Base-by-base conservation (phyloP, 208 protist genomes). In the Acanthamoeba culbertsoni region DNA sequence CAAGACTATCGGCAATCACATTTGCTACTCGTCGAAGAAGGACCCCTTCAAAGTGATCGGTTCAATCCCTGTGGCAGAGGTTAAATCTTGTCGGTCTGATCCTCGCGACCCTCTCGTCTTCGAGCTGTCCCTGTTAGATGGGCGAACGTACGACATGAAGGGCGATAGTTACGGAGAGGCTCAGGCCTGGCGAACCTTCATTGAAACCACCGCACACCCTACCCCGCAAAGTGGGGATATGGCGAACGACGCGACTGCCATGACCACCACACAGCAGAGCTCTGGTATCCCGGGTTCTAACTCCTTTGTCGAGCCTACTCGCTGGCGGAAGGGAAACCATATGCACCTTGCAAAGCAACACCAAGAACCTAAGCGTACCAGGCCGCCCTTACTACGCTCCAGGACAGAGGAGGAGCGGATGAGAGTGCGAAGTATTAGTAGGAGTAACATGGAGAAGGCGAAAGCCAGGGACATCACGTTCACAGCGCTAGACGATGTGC, bases 21-120 rank as follows among this genome's bases (percentile, higher is more conserved):
- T 82, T 12, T 82, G 71, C 42, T 82, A 82, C 42, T 82, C 71
- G 71, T 35, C 45, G 20, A 82, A 82, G 42, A 82, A 55, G 71
- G 71, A 82, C 23, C 71, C 71, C 26, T 82, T 53, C 42, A 82
- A 82, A 40, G 71, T 82, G 6, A 82, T 82, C 5, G 71, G 71
- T 1, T 82, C 71, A 4, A 55, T 82, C 20, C 71, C 71, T 0
- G 42, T 82, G n/a, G 71, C 45, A 7, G 71, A 82, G 42, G 35
- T 31, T 4, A 1, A 2, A 0, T 46, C 35, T 26, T 45, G 8
- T 1, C 1, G 26, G 1, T 1, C 6, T n/a, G 42, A 53, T 48
- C 71, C 71, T 1, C 68, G 68, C 37, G 71, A 82, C 2, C 37
- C 43, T 0, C 37, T 55, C 71, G 53, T 31, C 2, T 6, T 82